These are phyloP conservation scores for Priceomyces castillae DNA, from an alignment of 805 yeast species.

Conservation along the genomic window DNA sequence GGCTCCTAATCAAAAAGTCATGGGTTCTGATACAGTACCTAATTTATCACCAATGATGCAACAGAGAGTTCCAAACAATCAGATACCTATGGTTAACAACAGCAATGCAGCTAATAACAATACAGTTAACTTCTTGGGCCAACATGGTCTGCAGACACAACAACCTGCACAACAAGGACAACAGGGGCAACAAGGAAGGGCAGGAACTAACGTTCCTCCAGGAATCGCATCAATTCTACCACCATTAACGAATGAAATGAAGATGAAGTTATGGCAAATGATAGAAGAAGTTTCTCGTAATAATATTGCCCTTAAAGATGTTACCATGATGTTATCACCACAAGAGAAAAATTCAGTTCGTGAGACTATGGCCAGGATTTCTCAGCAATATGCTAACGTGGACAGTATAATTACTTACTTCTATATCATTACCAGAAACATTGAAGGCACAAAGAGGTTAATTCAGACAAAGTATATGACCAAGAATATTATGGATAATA, in stretches of 20 bases:
- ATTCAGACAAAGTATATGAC: conserved; percentile 78
- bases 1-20: conserved; percentile 10
- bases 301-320: conserved; percentile 63
- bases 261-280: conserved; percentile 57
- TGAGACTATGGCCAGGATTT: conserved; percentile 50
- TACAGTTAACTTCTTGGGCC: conserved; percentile 11
- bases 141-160: conserved; percentile 1
- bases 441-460: conserved; percentile 71
- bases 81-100: conserved; percentile 6
- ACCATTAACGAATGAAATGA: conserved; percentile 56
- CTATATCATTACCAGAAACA: conserved; percentile 69
- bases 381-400: conserved; percentile 63
- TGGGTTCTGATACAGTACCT: conserved; percentile 16
- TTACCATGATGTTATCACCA: conserved; percentile 57
- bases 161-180: conserved; percentile 1
- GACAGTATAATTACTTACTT: conserved; percentile 79
- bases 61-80: conserved; percentile 11
- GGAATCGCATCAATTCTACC: conserved; percentile 23
- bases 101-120: conserved; percentile 10
- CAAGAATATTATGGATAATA: conserved; percentile 67
- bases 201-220: conserved; percentile 5
- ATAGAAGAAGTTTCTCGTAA: conserved; percentile 67
- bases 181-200: conserved; percentile 5
- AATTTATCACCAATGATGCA: conserved; percentile 17
- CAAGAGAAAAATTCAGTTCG: conserved; percentile 63